These are phyloP conservation scores for Pseudozyma sp. DNA, from an alignment of 1,284 basidiomycete species.

Conservation along the genomic window DNA sequence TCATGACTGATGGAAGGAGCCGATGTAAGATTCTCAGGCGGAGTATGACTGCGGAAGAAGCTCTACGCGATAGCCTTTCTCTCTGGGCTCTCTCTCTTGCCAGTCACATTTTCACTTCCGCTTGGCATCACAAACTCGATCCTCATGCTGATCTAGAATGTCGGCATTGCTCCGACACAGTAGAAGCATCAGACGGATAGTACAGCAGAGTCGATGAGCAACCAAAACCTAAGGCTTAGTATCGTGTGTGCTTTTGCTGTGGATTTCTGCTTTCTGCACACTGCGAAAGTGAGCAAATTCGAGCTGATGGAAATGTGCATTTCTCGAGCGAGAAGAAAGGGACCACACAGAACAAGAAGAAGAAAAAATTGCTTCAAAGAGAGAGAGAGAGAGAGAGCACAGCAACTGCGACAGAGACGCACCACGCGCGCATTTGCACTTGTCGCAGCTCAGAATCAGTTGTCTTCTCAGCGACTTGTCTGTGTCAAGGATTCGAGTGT, in stretches of 20 bases:
- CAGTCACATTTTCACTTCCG: not conserved
- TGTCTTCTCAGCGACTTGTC: too few species aligned
- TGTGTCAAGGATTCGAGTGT: not conserved
- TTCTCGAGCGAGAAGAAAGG: conserved; percentile 1
- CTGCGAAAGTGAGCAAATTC: not conserved
- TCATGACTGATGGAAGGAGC: not conserved
- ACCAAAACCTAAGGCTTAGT: not conserved
- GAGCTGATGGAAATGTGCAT: not conserved
- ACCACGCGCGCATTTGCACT: conserved; percentile 5
- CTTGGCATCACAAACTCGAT: conserved; percentile 1
- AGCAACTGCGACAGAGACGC: not conserved
- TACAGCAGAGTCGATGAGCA: too few species aligned
- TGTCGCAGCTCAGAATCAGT: too few species aligned
- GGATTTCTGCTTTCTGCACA: not conserved
- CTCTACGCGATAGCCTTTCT: not conserved
- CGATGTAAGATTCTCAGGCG: not conserved
- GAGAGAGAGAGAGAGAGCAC: not conserved
- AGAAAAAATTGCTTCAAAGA: conserved; percentile 3
- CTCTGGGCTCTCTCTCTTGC: not conserved
- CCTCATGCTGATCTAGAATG: too few species aligned
- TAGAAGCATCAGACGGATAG: too few species aligned
- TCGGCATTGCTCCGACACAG: not conserved
- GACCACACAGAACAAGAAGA: conserved; percentile 8
- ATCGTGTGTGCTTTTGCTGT: not conserved
- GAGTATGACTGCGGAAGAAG: conserved; percentile 1